Base-by-base conservation (phyloP, 2,329 filamentous ascomycete genomes). In the Neofusicoccum umdonicola region DNA sequence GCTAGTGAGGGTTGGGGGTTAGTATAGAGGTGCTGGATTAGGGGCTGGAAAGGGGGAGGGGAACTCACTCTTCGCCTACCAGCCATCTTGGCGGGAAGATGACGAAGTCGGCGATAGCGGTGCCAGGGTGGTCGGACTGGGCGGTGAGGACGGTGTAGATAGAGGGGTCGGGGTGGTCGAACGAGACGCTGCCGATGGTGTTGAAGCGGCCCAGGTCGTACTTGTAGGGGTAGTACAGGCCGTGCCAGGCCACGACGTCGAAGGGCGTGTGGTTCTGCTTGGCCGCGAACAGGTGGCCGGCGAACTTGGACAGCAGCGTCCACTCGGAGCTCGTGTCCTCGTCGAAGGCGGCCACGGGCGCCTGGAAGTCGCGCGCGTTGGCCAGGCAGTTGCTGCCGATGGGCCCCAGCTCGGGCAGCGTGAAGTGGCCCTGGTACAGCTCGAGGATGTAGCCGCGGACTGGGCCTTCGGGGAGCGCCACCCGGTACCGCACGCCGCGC, bases 51-150 rank as follows among this genome's bases (percentile, higher is more conserved):
- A n/a, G n/a, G 42, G 3, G 4, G n/a, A 34, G 22, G 71, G 8
- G 3, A n/a, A n/a, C 56, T 60, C 47, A 60, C 56, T 89, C 82
- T 70, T 89, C 87, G 1, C 83, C 85, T 0, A 90, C 87, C 39
- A 90, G 83, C 88, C 88, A 91, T 58, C 88, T 83, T 1, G 89
- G 88, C 9, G 88, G 88, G 78, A 91, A 90, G 74, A 90, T 87
- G 70, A 90, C 87, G 69, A 91, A 90, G 78, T 91, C 89, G 6
- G 87, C 88, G 2, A 89, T 78, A 0, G 85, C 81, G 0, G 84
- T 84, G 8, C 82, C 83, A 4, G 82, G 77, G n/a, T 78, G 77
- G 64, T 81, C 77, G 4, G 86, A 86, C 31, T 83, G 86, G 2
- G 87, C 87, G 1, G 88, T 86, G 27, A 90, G 81, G 4, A 91